Base-by-base conservation (phyloP, 352 stramenopile species). In the Pythium scleroteichum region DNA sequence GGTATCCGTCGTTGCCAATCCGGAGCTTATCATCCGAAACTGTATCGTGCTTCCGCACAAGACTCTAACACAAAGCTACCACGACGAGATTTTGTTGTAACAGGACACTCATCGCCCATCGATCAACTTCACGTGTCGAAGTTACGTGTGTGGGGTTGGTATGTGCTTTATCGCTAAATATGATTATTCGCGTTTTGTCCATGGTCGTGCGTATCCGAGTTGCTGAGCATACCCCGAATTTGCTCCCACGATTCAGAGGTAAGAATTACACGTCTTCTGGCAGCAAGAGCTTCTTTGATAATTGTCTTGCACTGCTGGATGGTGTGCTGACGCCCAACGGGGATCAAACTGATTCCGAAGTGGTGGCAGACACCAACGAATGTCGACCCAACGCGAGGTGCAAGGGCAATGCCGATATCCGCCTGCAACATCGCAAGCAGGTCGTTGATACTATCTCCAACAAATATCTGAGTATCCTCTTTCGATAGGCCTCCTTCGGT, bases 81-180 rank as follows among this genome's bases (percentile, higher is more conserved):
- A 96, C 67, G 87, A 95, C 69, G 82, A 96, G 68, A 94, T 96
- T 62, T 72, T 96, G 57, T 78, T 95, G 72, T 96, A 84, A 79
- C 26, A 17, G 4, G 29, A 35, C 29, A 35, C 10, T 5, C 29
- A 35, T 35, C 47, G 23, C 32, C 26, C 47, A 54, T 20, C 44
- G 29, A 35, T 35, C 29, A 35, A 35, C 29, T 35, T 35, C 29
- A 35, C 10, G 29, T 35, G 5, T 35, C 29, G 5, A 35, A 35
- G 29, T 35, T 35, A 35, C 5, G 29, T 35, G 10, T 24, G 23
- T 54, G 47, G n/a, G 17, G 47, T 41, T 54, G 24, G 24, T 14
- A 27, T 26, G 10, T 23, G 23, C 7, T 47, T 17, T 29, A 22
- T 59, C 39, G 16, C 14, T 58, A 35, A 47, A 33, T 58, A 51